Evolutionary conservation across 2,329 filamentous ascomycete species (phyloP).

Genomic region (Sclerotinia borealis): DNA sequence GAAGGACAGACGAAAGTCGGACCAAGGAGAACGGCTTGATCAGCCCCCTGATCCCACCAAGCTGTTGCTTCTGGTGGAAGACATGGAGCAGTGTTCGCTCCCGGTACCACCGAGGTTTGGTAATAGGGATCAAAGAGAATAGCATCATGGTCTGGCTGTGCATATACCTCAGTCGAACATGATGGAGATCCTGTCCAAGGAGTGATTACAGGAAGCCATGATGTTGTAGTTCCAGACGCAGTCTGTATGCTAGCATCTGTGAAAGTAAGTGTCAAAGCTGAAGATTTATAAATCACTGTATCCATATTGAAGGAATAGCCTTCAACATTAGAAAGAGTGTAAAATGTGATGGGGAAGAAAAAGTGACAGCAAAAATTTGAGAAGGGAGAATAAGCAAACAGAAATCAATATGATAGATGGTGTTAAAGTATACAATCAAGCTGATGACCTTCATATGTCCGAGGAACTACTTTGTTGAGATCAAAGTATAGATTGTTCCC

Average conservation of each 20-base stretch:
- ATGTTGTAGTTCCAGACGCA: neutral
- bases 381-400: neutral
- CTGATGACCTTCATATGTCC: neutral
- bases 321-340: neutral
- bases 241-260: neutral
- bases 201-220: constrained; percentile 7
- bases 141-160: neutral
- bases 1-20: neutral
- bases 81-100: neutral
- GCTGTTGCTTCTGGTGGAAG: constrained; percentile 5
- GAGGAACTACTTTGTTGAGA: neutral
- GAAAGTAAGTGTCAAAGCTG: constrained; percentile 35
- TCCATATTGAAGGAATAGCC: neutral
- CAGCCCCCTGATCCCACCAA: neutral
- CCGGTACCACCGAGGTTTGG: neutral
- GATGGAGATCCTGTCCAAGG: neutral
- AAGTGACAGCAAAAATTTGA: neutral
- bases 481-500: neutral
- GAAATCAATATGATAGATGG: neutral
- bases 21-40: neutral
- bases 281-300: constrained; percentile 30
- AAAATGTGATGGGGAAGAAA: neutral
- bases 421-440: neutral
- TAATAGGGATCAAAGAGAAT: constrained; percentile 4
- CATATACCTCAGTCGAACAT: constrained; percentile 6